Conservation (phyloP, 768 basidiomycete species). For the Macrolepiota dolichaula region DNA sequence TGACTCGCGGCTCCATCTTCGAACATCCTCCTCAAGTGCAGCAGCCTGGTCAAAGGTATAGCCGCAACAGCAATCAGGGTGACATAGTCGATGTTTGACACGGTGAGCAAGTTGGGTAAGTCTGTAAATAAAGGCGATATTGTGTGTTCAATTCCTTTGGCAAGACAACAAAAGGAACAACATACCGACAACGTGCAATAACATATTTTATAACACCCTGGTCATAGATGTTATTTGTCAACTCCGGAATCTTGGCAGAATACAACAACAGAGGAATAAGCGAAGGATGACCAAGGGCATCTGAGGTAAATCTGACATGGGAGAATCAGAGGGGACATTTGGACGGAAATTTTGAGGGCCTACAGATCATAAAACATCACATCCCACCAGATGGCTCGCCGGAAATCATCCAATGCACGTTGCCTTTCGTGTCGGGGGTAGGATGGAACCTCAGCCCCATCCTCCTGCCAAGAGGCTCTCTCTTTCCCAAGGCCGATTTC, state of each 20-base stretch:
- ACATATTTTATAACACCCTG: slow-evolving; percentile 4
- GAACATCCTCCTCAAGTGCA: slow-evolving; percentile 53
- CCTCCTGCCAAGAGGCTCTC: slow-evolving; percentile 37
- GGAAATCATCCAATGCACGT: slow-evolving; percentile 21
- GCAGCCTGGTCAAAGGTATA: slow-evolving; percentile 64
- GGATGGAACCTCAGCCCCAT: slow-evolving; percentile 18
- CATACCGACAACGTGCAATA: slow-evolving; percentile 18
- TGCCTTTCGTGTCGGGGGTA: not conserved
- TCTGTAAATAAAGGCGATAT: slow-evolving; percentile 26
- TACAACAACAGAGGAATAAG: slow-evolving; percentile 54
- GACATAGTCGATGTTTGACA: slow-evolving; percentile 48
- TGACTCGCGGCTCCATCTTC: slow-evolving; percentile 49
- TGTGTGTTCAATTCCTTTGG: not conserved
- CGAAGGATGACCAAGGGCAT: slow-evolving; percentile 61
- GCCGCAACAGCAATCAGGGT: slow-evolving; percentile 35
- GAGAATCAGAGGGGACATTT: not conserved
- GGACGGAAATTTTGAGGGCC: slow-evolving; percentile 27
- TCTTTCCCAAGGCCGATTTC: slow-evolving; percentile 61
- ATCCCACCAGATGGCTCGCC: slow-evolving; percentile 70
- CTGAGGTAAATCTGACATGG: slow-evolving; percentile 65
- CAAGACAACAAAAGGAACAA: not conserved
- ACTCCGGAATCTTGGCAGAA: slow-evolving; percentile 52
- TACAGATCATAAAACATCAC: slow-evolving; percentile 76
- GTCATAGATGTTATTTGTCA: slow-evolving; percentile 27
- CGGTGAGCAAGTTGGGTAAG: slow-evolving; percentile 62